Base-by-base conservation (phyloP, 371 early-diverging fungal species). In the Chytridium lagenaria region DNA sequence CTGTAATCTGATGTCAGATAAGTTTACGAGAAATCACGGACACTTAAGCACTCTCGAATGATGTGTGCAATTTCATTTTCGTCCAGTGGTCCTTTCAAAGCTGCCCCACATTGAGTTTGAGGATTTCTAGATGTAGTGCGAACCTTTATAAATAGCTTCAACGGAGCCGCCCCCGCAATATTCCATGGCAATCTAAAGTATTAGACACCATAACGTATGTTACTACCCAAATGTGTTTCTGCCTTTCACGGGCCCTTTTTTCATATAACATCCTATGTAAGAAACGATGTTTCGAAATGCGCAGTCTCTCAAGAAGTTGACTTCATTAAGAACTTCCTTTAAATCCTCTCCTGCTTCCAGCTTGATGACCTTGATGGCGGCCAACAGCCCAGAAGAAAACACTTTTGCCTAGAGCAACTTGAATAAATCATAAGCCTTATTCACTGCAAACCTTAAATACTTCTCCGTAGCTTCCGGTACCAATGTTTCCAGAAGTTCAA, bases 381-480 rank as follows among this genome's bases (percentile, higher is more conserved):
- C 83, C 49, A 81, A 57, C 39, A 19, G 37, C 22, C 75, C 74
- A 0, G 80, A 78, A 57, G 51, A 50, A 5, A 61, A 38, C 1
- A 64, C 36, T 38, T 70, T 59, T 15, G 81, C 84, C 81, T 84
- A 39, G 12, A 36, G n/a, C n/a, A n/a, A n/a, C n/a, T n/a, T n/a
- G n/a, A n/a, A n/a, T n/a, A n/a, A n/a, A n/a, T n/a, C n/a, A n/a
- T n/a, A n/a, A n/a, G n/a, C n/a, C n/a, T n/a, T n/a, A n/a, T n/a
- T n/a, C n/a, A n/a, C n/a, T n/a, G n/a, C n/a, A n/a, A n/a, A 85
- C 85, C 75, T 85, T 85, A 78, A 78, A 85, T 10, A 86, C 86
- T 74, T 86, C 85, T 16, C 86, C 86, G 67, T 86, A 86, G 59
- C 85, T 84, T 19, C 87, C 87, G 10, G 83, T 80, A 15, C 87